Conservation (phyloP, 768 basidiomycete species). For the Leucocoprinus birnbaumii region DNA sequence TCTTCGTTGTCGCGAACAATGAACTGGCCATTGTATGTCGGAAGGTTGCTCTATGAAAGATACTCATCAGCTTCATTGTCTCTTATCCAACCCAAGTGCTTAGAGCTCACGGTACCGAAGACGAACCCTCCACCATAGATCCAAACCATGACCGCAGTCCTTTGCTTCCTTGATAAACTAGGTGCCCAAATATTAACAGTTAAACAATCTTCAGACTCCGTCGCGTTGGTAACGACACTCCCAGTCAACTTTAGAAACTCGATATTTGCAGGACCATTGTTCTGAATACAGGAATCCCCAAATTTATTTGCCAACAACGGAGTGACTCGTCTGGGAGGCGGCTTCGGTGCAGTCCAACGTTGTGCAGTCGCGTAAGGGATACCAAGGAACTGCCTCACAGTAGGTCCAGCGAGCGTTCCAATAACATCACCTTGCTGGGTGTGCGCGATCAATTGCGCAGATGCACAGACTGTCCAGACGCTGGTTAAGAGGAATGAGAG, state of each 20-base stretch:
- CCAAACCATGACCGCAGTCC: slow-evolving; percentile 32
- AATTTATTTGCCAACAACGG: slow-evolving; percentile 24
- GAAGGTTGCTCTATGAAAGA: slow-evolving; percentile 23
- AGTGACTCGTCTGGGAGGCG: slow-evolving; percentile 17
- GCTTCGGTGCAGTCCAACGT: slow-evolving; percentile 29
- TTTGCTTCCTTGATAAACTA: slow-evolving; percentile 10
- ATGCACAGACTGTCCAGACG: neutral
- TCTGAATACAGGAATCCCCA: slow-evolving; percentile 29
- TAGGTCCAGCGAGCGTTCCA: slow-evolving; percentile 22
- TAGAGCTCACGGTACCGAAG: slow-evolving; percentile 28
- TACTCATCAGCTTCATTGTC: neutral
- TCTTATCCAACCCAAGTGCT: neutral
- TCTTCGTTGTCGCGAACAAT: slow-evolving; percentile 32
- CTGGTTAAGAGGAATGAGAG: neutral
- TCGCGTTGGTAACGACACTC: slow-evolving; percentile 20
- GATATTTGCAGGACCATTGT: slow-evolving; percentile 18
- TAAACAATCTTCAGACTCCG: slow-evolving; percentile 34
- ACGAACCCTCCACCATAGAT: slow-evolving; percentile 34
- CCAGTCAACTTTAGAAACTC: slow-evolving; percentile 23
- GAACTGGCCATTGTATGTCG: slow-evolving; percentile 25
- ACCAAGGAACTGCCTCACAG: slow-evolving; percentile 33
- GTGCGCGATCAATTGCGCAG: slow-evolving; percentile 17
- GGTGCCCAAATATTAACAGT: slow-evolving; percentile 39
- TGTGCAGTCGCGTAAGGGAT: slow-evolving; percentile 30
- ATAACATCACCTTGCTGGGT: slow-evolving; percentile 30